These are phyloP conservation scores for Sordaria brevicollis DNA, from an alignment of 495 filamentous ascomycete species.

Conservation along the genomic window DNA sequence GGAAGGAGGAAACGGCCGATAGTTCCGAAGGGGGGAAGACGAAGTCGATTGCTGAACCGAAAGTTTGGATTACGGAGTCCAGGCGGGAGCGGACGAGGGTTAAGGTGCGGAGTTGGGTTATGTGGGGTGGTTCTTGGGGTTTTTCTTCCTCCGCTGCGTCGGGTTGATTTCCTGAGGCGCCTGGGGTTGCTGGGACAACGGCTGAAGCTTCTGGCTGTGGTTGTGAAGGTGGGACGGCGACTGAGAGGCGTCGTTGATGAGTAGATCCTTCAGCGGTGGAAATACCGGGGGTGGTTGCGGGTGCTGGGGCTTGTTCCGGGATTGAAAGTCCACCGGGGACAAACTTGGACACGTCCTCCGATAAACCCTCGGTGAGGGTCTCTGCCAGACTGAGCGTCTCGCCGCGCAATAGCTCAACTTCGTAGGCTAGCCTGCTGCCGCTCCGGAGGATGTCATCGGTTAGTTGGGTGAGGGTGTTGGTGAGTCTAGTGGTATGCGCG, in stretches of 20 bases:
- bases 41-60: slow-evolving; percentile 91
- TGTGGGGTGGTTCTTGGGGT: slow-evolving; percentile 52
- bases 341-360: slow-evolving; percentile 60
- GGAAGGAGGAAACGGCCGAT: slow-evolving; percentile 62
- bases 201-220: slow-evolving; percentile 1
- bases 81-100: slow-evolving; percentile 70
- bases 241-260: slow-evolving; percentile 20
- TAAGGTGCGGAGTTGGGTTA: slow-evolving; percentile 70
- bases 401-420: slow-evolving; percentile 85
- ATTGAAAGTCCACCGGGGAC: slow-evolving; percentile 40
- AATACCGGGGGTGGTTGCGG: not conserved
- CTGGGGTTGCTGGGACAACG: not conserved
- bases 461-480: slow-evolving; percentile 72
- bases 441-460: slow-evolving; percentile 91
- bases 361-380: slow-evolving; percentile 58
- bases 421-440: slow-evolving; percentile 78
- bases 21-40: slow-evolving; percentile 72
- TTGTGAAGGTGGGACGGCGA: slow-evolving; percentile 8
- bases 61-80: slow-evolving; percentile 76
- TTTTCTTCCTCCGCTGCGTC: slow-evolving; percentile 7
- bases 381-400: slow-evolving; percentile 73
- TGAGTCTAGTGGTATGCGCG: slow-evolving; percentile 74
- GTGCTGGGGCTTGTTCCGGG: not conserved
- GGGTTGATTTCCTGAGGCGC: not conserved
- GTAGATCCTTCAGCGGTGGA: not conserved